Percentiles rank a stretch among this genome's conserved stretches.
Conservation (phyloP, 2,329 filamentous ascomycete species). For the Cercospora zeina region DNA sequence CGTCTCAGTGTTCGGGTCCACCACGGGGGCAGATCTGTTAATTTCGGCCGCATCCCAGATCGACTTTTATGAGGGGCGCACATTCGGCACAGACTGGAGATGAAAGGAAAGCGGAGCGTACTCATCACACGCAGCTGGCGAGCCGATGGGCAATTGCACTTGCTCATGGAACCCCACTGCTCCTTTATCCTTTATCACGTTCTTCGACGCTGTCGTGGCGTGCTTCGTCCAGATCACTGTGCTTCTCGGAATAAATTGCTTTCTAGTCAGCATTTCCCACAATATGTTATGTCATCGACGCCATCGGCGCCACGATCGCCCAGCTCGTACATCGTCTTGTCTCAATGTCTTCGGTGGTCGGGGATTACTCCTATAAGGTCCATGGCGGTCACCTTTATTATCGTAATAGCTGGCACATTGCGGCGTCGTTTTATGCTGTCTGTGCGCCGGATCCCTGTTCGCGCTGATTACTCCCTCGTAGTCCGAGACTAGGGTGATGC, state of each 20-base stretch:
- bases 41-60: constrained; percentile 14
- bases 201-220: neutral
- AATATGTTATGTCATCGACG: neutral
- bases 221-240: neutral
- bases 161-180: neutral
- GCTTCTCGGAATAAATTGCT: neutral
- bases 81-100: neutral
- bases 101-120: constrained; percentile 6
- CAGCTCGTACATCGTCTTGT: constrained; percentile 13
- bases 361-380: constrained; percentile 8
- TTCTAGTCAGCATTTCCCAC: constrained; percentile 1
- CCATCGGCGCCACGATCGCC: constrained; percentile 15
- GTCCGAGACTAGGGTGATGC: constrained; percentile 6
- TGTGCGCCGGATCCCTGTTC: constrained; percentile 6
- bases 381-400: neutral
- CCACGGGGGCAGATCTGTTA: constrained; percentile 14
- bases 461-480: neutral
- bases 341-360: neutral
- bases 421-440: neutral
- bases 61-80: neutral
- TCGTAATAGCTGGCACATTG: neutral
- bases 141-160: neutral
- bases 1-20: constrained; percentile 15
- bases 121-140: neutral
- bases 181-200: neutral